Evolutionary conservation across 108 stramenopile species (phyloP).

Genomic region (Skeletonema costatum): DNA sequence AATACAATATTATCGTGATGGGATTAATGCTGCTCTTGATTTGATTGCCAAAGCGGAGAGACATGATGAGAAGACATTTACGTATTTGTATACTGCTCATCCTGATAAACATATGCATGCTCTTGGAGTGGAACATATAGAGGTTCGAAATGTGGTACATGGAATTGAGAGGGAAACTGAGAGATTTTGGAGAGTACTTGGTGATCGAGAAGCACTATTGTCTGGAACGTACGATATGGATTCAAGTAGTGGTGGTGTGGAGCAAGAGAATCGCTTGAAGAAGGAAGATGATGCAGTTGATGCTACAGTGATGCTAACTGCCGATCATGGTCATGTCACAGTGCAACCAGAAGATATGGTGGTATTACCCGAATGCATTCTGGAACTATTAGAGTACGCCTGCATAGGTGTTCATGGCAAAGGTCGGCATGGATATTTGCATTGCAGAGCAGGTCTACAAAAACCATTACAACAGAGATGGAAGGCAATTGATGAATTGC

Average conservation of each 20-base stretch:
- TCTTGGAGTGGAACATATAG: constrained; percentile 38
- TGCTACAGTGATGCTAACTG: constrained; percentile 27
- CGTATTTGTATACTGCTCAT: constrained; percentile 42
- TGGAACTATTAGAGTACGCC: constrained; percentile 30
- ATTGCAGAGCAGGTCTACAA: constrained; percentile 34
- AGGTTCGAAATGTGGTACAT: constrained; percentile 25
- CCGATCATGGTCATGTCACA: constrained; percentile 43
- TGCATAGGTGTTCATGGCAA: constrained; percentile 31
- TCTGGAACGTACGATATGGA: constrained; percentile 7
- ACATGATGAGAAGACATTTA: constrained; percentile 13
- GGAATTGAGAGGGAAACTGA: constrained; percentile 34
- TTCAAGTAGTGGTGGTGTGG: not conserved
- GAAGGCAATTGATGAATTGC: constrained; percentile 9
- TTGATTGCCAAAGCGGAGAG: constrained; percentile 28
- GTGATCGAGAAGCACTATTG: constrained; percentile 23
- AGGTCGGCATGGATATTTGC: constrained; percentile 32
- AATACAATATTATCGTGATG: constrained; percentile 26
- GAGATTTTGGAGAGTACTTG: constrained; percentile 34
- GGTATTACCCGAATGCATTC: constrained; percentile 11
- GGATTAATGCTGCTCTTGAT: constrained; percentile 21
- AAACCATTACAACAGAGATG: constrained; percentile 11
- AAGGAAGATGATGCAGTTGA: constrained; percentile 2
- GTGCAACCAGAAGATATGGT: constrained; percentile 31
- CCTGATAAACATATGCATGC: constrained; percentile 47
- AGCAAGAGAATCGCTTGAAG: not conserved